These are phyloP conservation scores for Yamadazyma tumulicola DNA, from an alignment of 805 yeast genomes.

Conservation along the genomic window DNA sequence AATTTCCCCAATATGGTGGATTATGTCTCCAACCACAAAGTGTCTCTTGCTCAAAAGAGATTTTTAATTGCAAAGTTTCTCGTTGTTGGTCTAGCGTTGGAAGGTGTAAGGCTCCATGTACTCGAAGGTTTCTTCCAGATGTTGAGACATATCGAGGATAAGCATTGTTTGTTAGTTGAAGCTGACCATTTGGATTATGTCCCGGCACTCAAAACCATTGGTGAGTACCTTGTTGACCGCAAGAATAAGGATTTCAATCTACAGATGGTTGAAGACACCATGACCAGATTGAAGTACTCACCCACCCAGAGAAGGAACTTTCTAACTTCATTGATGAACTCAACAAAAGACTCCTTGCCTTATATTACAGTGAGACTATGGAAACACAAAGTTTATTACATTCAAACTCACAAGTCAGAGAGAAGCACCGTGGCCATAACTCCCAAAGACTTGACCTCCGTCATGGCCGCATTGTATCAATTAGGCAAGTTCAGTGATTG, in stretches of 20 bases:
- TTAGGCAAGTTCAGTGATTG: conserved; percentile 20
- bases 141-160: conserved; percentile 16
- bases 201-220: too few relatives aligned
- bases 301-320: neutral
- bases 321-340: neutral
- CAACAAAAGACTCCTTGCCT: conserved; percentile 1
- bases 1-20: neutral
- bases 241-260: too few relatives aligned
- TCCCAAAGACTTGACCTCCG: conserved; percentile 24
- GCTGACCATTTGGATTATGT: conserved; percentile 17
- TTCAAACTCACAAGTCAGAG: neutral
- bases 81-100: neutral
- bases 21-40: neutral
- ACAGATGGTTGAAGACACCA: too few relatives aligned
- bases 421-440: neutral
- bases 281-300: too few relatives aligned
- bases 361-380: conserved; percentile 5
- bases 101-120: too few relatives aligned
- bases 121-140: conserved; percentile 7
- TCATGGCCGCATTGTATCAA: conserved; percentile 27
- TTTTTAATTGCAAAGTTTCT: neutral
- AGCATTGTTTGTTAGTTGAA: conserved; percentile 16
- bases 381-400: conserved; percentile 3
- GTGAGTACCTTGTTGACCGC: too few relatives aligned
- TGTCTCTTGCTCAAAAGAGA: neutral